Base-by-base conservation (phyloP, 345 rosid species). In the Bruguiera gymnorhiza region DNA sequence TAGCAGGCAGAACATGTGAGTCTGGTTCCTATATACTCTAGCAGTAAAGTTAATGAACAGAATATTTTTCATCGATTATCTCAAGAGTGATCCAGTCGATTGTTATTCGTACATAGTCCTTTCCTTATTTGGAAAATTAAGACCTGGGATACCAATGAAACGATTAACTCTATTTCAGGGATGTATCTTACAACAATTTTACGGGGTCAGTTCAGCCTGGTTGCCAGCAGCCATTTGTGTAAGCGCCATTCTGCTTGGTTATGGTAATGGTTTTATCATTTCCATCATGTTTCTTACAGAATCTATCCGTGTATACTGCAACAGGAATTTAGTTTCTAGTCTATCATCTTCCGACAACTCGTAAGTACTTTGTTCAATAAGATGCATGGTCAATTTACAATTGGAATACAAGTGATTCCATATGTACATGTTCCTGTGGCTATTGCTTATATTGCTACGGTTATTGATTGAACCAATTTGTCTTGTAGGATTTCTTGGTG, bases 111-210 rank as follows among this genome's bases (percentile, higher is more conserved):
- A 10, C 16, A 55, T 68, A 20, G 34, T 6, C 6, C 18, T 31
- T 51, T 0, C 8, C 34, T 7, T 7, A 53, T 23, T 5, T 60
- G 2, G 2, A n/a, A 2, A 23, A 30, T 21, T 31, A 56, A 34
- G 20, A 53, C 9, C 29, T 52, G 59, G 31, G 26, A 31, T 56
- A 30, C 24, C n/a, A 13, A 36, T 68, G 31, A 64, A 21, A 50
- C 69, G 71, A n/a, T 43, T 13, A n/a, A 32, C 36, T 39, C 69
- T 21, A 21, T 75, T 74, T 63, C 87, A 94, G 98, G 5, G 98
- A 94, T 80, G 74, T 91, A 64, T 94, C 98, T 53, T 87, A 88
- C 79, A 95, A 95, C 88, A 95, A 82, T 69, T 95, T 95, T 76
- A 85, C 89, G 0, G 76, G 77, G 31, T 60, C 89, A 56, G 54